These are phyloP conservation scores for Exserohilum rostratum DNA, from an alignment of 2,329 filamentous ascomycete genomes.

Conservation along the genomic window DNA sequence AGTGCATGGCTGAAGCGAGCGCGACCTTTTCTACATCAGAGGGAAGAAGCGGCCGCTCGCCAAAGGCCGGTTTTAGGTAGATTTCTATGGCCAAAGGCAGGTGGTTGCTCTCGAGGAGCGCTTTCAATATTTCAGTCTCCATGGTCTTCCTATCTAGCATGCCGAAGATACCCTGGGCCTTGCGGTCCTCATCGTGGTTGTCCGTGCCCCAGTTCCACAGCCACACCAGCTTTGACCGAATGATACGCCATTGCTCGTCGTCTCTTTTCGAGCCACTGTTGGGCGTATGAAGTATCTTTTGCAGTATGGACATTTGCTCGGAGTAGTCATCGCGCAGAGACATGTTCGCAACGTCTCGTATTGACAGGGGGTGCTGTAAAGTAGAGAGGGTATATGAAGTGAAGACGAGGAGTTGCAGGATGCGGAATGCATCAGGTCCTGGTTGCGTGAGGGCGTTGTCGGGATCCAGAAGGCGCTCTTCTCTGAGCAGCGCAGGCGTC, in stretches of 20 bases:
- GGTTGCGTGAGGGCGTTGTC: slow-evolving; percentile 71
- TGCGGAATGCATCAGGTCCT: slow-evolving; percentile 58
- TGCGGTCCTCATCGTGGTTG: slow-evolving; percentile 49
- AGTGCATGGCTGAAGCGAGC: slow-evolving; percentile 67
- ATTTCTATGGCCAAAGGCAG: slow-evolving; percentile 64
- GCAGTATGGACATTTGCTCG: slow-evolving; percentile 67
- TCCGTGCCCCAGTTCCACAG: slow-evolving; percentile 71
- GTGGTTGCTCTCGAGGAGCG: slow-evolving; percentile 67
- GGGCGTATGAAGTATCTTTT: slow-evolving; percentile 64
- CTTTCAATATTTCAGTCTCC: slow-evolving; percentile 74
- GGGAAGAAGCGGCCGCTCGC: slow-evolving; percentile 57
- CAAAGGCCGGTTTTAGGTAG: slow-evolving; percentile 64
- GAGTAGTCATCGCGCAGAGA: slow-evolving; percentile 66
- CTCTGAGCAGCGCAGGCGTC: slow-evolving; percentile 45
- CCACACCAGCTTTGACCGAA: slow-evolving; percentile 72
- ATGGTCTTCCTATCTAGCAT: slow-evolving; percentile 65
- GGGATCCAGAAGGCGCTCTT: slow-evolving; percentile 59
- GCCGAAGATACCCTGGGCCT: slow-evolving; percentile 60
- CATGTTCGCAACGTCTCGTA: slow-evolving; percentile 61
- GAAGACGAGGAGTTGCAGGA: slow-evolving; percentile 68
- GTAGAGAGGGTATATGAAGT: slow-evolving; percentile 53
- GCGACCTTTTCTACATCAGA: slow-evolving; percentile 65
- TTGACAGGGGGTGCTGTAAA: slow-evolving; percentile 50
- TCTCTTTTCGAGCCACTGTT: slow-evolving; percentile 62
- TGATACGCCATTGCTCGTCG: slow-evolving; percentile 57